Conservation (phyloP, 768 basidiomycete species). For the Xerocomellus amylosporus region DNA sequence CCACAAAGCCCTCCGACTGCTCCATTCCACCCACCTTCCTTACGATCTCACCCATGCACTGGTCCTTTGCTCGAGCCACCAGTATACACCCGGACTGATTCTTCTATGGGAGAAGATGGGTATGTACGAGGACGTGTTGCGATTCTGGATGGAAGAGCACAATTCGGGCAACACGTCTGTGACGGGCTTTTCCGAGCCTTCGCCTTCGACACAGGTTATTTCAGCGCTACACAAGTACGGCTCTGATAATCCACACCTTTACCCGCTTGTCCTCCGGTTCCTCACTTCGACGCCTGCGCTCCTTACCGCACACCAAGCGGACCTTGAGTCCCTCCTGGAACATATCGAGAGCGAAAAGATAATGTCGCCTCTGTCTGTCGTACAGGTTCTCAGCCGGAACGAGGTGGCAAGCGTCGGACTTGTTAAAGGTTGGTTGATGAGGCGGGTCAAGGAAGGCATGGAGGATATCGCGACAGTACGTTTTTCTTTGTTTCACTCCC, state of each 20-base stretch:
- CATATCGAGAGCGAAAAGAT: conserved; percentile 78
- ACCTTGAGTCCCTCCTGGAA: conserved; percentile 69
- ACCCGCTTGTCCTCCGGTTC: conserved; percentile 85
- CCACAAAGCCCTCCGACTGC: conserved; percentile 69
- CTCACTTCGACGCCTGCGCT: conserved; percentile 79
- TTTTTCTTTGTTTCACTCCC: conserved; percentile 5
- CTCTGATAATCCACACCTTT: conserved; percentile 65
- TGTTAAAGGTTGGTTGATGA: conserved; percentile 87
- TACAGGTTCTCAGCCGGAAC: conserved; percentile 87
- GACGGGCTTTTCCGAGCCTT: conserved; percentile 28
- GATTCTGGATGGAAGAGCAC: conserved; percentile 87
- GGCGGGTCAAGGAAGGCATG: conserved; percentile 67
- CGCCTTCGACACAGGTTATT: conserved; percentile 54
- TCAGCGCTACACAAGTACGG: conserved; percentile 75
- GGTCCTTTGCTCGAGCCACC: conserved; percentile 86
- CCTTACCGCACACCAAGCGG: conserved; percentile 64
- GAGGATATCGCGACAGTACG: conserved; percentile 79
- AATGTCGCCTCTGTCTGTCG: conserved; percentile 85
- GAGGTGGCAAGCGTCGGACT: conserved; percentile 88
- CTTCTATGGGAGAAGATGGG: conserved; percentile 90
- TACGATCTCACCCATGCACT: conserved; percentile 91
- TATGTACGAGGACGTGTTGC: conserved; percentile 93
- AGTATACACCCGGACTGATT: conserved; percentile 82
- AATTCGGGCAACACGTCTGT: conserved; percentile 7
- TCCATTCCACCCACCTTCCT: conserved; percentile 59